A percentile compares a stretch with the other conserved stretches of the same genome.
Conservation (phyloP, 129 eudicot genomes). For the Lonicera japonica region DNA sequence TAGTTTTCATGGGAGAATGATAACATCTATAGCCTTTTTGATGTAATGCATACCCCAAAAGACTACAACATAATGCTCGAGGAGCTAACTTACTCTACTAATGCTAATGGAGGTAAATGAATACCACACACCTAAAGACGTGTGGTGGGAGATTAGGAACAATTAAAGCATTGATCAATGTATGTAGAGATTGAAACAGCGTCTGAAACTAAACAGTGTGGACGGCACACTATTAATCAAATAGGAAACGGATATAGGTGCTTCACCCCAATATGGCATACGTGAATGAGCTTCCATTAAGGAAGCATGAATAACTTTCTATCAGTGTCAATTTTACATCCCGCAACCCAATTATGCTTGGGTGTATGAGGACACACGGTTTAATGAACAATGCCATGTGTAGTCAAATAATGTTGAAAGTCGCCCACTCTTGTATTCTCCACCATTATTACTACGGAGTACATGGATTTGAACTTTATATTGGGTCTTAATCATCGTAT, state of each 20-base stretch:
- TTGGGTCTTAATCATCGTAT: conserved; percentile 14
- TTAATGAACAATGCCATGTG: conserved; percentile 11
- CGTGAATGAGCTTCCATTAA: conserved; percentile 20
- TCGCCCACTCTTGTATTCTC: not conserved
- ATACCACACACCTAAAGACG: conserved; percentile 10
- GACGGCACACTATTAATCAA: conserved; percentile 11
- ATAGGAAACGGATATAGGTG: not conserved
- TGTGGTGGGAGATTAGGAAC: not conserved
- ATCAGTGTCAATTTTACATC: conserved; percentile 15
- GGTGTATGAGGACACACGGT: conserved; percentile 10
- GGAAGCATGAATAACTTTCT: conserved; percentile 11
- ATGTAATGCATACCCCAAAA: conserved; percentile 4
- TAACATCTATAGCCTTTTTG: conserved; percentile 12
- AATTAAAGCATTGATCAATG: not conserved
- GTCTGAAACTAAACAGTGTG: not conserved
- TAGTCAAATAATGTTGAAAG: not conserved
- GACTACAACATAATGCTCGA: conserved; percentile 1
- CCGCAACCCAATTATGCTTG: conserved; percentile 22
- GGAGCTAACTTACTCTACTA: not conserved
- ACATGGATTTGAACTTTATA: conserved; percentile 11
- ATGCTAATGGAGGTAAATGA: not conserved
- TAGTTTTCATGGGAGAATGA: not conserved
- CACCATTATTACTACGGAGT: conserved; percentile 23
- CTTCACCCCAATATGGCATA: conserved; percentile 21
- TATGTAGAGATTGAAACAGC: not conserved